These are phyloP conservation scores for Ophiocordyceps camponoti-floridani DNA, from an alignment of 2,329 filamentous ascomycete species.

Conservation along the genomic window DNA sequence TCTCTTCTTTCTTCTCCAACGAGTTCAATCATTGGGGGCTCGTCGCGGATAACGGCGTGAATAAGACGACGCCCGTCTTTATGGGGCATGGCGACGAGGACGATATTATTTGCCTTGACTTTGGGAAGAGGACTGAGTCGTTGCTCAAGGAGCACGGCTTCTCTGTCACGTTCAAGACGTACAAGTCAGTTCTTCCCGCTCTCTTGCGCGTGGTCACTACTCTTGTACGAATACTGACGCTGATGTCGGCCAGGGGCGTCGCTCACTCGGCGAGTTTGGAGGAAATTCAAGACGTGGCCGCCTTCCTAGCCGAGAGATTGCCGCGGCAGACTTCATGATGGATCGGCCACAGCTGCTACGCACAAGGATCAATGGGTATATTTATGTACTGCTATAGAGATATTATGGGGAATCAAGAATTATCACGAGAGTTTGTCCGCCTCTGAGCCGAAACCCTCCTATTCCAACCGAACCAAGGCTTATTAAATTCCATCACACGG, in stretches of 20 bases:
- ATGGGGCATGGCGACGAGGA: constrained; percentile 79
- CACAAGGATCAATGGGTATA: no score
- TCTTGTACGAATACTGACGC: not conserved
- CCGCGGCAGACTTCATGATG: constrained; percentile 12
- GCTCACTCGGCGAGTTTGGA: constrained; percentile 57
- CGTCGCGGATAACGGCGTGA: constrained; percentile 19
- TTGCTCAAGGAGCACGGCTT: constrained; percentile 53
- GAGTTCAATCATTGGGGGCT: constrained; percentile 21
- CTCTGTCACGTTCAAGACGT: constrained; percentile 58
- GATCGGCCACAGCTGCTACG: no score
- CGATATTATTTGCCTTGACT: constrained; percentile 45
- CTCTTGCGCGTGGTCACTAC: not conserved
- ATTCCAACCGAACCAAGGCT: no score
- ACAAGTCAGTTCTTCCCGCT: constrained; percentile 36
- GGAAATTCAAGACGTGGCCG: constrained; percentile 70
- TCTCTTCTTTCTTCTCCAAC: constrained; percentile 70
- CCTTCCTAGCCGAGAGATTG: constrained; percentile 28
- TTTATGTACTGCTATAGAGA: no score
- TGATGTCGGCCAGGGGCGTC: constrained; percentile 33
- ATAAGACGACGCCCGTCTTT: constrained; percentile 63
- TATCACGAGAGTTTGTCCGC: no score
- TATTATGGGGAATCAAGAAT: no score
- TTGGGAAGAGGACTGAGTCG: constrained; percentile 46
- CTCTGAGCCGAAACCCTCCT: no score
- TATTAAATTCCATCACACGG: not conserved